These are phyloP conservation scores for Ustilago esculenta DNA, from an alignment of 1,284 basidiomycete genomes.

Conservation along the genomic window DNA sequence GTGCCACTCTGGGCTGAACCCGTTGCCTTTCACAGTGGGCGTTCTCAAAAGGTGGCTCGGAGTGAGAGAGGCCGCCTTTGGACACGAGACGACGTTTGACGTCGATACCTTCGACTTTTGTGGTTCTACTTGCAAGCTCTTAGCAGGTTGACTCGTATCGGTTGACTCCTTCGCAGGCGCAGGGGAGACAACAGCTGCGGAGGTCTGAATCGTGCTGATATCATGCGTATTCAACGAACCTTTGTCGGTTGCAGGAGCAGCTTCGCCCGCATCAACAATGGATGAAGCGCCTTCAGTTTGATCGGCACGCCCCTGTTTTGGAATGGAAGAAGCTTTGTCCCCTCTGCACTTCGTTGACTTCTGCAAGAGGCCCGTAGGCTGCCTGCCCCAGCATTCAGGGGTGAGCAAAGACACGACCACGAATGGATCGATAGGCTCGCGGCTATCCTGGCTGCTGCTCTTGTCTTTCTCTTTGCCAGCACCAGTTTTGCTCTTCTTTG, in stretches of 20 bases:
- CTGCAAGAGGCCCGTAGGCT: slow-evolving; percentile 32
- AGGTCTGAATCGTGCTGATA: too few relatives aligned
- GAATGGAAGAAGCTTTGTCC: not conserved
- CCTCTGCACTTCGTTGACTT: slow-evolving; percentile 2
- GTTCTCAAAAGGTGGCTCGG: slow-evolving; percentile 36
- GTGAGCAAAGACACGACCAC: slow-evolving; percentile 50
- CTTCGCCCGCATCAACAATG: not conserved
- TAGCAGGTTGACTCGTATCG: not conserved
- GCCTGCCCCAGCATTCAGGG: slow-evolving; percentile 55
- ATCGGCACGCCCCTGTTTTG: not conserved
- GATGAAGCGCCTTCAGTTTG: not conserved
- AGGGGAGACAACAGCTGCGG: too few relatives aligned
- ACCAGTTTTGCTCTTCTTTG: slow-evolving; percentile 66
- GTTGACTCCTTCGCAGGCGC: not conserved
- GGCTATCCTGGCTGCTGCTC: slow-evolving; percentile 14
- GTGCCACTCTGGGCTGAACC: slow-evolving; percentile 63
- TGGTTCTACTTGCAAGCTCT: not conserved
- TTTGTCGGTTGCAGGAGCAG: not conserved
- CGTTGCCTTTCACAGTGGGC: slow-evolving; percentile 51
- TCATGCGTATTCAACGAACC: not conserved
- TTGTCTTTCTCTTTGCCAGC: slow-evolving; percentile 49
- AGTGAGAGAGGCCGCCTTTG: not conserved
- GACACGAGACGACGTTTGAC: not conserved
- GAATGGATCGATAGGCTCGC: slow-evolving; percentile 56
- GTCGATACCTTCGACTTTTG: not conserved